These are phyloP conservation scores for Sphenostylis stenocarpa DNA, from an alignment of 306 rosid species.

Conservation along the genomic window DNA sequence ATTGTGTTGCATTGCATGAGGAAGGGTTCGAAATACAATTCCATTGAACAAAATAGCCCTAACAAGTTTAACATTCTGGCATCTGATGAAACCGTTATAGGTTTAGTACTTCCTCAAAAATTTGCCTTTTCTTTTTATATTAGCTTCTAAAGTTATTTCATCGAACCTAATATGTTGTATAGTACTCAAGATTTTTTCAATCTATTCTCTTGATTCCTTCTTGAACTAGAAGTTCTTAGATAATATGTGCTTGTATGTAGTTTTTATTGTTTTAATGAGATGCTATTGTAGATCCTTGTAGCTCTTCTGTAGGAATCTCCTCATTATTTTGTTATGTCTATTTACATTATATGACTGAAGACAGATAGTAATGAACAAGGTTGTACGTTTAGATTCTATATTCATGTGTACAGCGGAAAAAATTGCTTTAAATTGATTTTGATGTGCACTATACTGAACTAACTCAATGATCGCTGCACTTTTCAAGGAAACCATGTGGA, in stretches of 20 bases:
- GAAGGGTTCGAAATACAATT: slow-evolving; percentile 1
- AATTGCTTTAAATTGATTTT: slow-evolving; percentile 16
- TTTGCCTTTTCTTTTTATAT: background rate
- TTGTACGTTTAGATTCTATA: slow-evolving; percentile 3
- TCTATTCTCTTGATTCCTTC: background rate
- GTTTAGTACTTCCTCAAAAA: background rate
- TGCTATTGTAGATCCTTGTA: background rate
- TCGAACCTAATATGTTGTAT: background rate
- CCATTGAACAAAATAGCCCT: background rate
- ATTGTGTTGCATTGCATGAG: background rate
- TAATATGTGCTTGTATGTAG: background rate
- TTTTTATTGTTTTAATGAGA: background rate
- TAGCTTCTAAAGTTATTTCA: background rate
- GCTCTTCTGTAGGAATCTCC: background rate
- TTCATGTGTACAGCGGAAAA: background rate
- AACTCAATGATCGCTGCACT: background rate
- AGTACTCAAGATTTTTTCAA: background rate
- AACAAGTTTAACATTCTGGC: background rate
- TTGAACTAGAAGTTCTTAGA: background rate
- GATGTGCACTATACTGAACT: background rate
- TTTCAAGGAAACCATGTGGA: slow-evolving; percentile 6
- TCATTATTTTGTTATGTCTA: slow-evolving; percentile 14
- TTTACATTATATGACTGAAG: slow-evolving; percentile 7
- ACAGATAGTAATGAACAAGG: background rate
- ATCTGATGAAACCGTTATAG: slow-evolving; percentile 4